These are phyloP conservation scores for Hymenoscyphus linearis DNA, from an alignment of 2,329 filamentous ascomycete genomes.

Conservation along the genomic window DNA sequence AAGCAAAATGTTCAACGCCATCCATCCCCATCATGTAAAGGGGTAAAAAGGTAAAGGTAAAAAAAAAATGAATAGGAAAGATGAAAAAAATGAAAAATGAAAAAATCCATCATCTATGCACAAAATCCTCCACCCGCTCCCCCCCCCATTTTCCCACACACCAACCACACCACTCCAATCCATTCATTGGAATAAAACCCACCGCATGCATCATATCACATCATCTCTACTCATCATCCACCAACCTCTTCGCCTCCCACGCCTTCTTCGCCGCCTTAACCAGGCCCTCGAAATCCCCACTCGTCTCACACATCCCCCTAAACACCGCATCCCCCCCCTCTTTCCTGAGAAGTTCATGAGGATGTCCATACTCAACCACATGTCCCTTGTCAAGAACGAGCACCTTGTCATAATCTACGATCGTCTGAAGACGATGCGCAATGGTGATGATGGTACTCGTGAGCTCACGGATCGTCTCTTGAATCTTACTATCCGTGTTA, in stretches of 20 bases:
- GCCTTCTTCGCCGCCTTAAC: slow-evolving; percentile 47
- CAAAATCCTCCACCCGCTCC: too few species aligned
- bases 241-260: slow-evolving; percentile 37
- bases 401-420: slow-evolving; percentile 97
- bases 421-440: slow-evolving; percentile 90
- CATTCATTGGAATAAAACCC: too few species aligned
- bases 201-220: neutral
- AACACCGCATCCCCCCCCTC: slow-evolving; percentile 49
- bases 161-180: too few species aligned
- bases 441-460: slow-evolving; percentile 94
- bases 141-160: too few species aligned
- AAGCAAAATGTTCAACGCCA: too few species aligned
- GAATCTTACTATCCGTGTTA: slow-evolving; percentile 90
- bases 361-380: slow-evolving; percentile 87
- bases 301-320: slow-evolving; percentile 63
- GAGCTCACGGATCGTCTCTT: slow-evolving; percentile 91
- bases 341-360: slow-evolving; percentile 71
- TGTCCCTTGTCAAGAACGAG: slow-evolving; percentile 85
- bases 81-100: too few species aligned
- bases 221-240: slow-evolving; percentile 32
- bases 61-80: too few species aligned
- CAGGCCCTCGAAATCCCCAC: slow-evolving; percentile 55
- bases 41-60: too few species aligned
- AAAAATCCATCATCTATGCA: too few species aligned
- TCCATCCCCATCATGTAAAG: too few species aligned